phyloP scores from a whole-genome alignment of 2,329 filamentous ascomycete species.

The Fusarium sp. region DNA sequence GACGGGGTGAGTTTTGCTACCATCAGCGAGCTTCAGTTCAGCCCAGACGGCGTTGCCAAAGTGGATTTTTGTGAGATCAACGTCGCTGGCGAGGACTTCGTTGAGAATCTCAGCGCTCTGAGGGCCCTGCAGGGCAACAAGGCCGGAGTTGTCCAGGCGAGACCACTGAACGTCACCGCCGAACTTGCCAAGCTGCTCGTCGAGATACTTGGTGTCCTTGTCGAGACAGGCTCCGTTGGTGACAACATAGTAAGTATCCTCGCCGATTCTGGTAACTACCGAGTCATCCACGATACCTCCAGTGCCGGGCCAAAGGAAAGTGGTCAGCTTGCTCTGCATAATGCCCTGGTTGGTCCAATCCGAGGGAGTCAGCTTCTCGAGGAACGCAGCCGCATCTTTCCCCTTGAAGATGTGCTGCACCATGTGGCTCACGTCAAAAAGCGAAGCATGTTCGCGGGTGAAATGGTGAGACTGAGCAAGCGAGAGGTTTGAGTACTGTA shows the following conservation, averaged over 20 bases:
- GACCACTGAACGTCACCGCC: constrained; percentile 74
- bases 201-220: constrained; percentile 86
- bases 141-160: constrained; percentile 77
- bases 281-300: constrained; percentile 97
- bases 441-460: constrained; percentile 86
- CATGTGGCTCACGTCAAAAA: constrained; percentile 99
- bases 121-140: constrained; percentile 92
- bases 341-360: constrained; percentile 72
- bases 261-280: constrained; percentile 84
- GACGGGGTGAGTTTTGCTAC: constrained; percentile 56
- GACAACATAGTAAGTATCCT: constrained; percentile 88
- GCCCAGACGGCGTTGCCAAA: constrained; percentile 83
- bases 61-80: constrained; percentile 76
- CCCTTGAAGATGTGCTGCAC: constrained; percentile 89
- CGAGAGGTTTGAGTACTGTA: constrained; percentile 84
- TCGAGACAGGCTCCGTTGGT: constrained; percentile 93
- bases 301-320: constrained; percentile 80
- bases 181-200: constrained; percentile 72
- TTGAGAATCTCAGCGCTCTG: constrained; percentile 77
- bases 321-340: constrained; percentile 85
- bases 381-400: constrained; percentile 81
- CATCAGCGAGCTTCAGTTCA: constrained; percentile 72
- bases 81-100: constrained; percentile 67
- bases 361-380: constrained; percentile 86
- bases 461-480: constrained; percentile 90